Base-by-base conservation (phyloP, 345 rosid species). In the Kandelia obovata region DNA sequence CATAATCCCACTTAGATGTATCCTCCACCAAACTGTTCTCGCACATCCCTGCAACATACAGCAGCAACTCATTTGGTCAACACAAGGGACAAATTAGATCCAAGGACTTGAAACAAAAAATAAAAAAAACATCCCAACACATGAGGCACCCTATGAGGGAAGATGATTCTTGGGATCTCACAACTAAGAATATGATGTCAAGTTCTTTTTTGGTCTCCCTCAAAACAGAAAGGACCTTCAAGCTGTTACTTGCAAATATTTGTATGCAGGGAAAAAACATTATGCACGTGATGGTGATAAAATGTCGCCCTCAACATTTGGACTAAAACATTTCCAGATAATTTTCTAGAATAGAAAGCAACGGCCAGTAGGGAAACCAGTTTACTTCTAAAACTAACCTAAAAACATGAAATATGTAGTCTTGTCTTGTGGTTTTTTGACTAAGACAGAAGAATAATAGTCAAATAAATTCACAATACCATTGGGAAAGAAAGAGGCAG, bases 1-100 rank as follows among this genome's bases (percentile, higher is more conserved):
- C 90, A 64, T 80, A 81, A 71, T 89, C 90, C 97, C 95, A 89
- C 69, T 82, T 88, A 35, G 89, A 69, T 59, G 78, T 87, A 51
- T 87, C 86, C 53, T 77, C 86, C 11, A 46, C 66, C 28, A 62
- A 43, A 74, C 67, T 56, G 20, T 80, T 65, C 35, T 74, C 83
- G 17, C 83, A 72, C 26, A 67, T 46, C 64, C 89, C 98, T 89
- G 84, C 73, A 75, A 66, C 56, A 73, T 53, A 58, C 17, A 53
- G n/a, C 7, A 11, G 28, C 61, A 59, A 35, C 23, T 59, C 37
- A 27, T 16, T 17, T 27, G 51, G 51, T 61, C 72, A 65, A 43
- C 21, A 60, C 35, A 56, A 72, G 39, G 20, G 56, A 30, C 61
- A n/a, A 39, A 39, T 10, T 9, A 39, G 46, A 11, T 39, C 3